Evolutionary conservation across 1,284 basidiomycete genomes (phyloP), one percentile per base, ranked within the genome.

Genomic region (Heterobasidion parviporum): DNA sequence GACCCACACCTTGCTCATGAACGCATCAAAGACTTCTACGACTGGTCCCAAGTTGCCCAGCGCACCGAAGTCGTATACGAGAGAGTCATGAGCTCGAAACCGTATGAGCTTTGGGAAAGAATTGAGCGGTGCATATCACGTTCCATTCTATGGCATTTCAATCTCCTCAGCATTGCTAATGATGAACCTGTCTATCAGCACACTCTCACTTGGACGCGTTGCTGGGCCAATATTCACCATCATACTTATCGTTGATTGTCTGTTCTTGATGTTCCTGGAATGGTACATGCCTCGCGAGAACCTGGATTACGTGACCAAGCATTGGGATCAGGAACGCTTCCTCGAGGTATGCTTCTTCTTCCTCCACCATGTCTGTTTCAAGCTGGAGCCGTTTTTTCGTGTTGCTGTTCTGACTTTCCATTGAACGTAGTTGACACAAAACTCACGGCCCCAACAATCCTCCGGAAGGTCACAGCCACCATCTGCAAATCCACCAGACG

Each of bases 61-160:
- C 79, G 95, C 10, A 94, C 93, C 1, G 93, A 98, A 65, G 69
- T 65, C 0, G 94, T 99, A 0, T 99, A 99, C 66, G 69, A 76
- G 1, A 72, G 79, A 2, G 89, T 90, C 9, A 70, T 94, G 62
- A 70, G 70, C 2, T 77, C 79, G 0, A 74, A 78, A 8, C 79
- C 82, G 38, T 79, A 79, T 50, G 84, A 84, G 20, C 72, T 93
- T 18, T 83, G 81, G 74, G 83, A 86, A 53, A 76, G 93, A 8
- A 79, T 96, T 58, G 70, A 75, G 57, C 76, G 91, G 91, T 91
- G 56, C 57, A 54, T 52, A 52, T 50, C 49, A 12, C 12, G 43
- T 16, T 34, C 20, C 50, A 26, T 26, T 26, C 26, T 5, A 26
- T 26, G 26, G 26, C 26, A 15, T 45, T 41, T 59, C 1, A n/a